phyloP scores from a whole-genome alignment of 176 grass and related monocot species.

The Cocos nucifera region DNA sequence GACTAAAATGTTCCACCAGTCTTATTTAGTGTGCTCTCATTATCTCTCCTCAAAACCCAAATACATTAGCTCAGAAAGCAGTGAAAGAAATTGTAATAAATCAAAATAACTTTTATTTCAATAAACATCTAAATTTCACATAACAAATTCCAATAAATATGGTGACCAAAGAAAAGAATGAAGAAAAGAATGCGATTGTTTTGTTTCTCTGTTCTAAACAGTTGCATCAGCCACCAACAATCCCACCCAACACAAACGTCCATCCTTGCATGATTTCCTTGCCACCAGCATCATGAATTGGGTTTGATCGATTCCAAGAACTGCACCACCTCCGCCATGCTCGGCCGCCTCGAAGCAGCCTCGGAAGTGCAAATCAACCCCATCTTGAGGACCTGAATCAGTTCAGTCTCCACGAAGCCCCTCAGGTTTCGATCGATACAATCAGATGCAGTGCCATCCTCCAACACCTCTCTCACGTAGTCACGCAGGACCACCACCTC shows the following conservation, averaged over 20 bases:
- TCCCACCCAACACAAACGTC: not conserved
- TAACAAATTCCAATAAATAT: conserved; percentile 27
- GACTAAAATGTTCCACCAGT: conserved; percentile 42
- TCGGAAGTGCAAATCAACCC: conserved; percentile 92
- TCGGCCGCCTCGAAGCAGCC: conserved; percentile 66
- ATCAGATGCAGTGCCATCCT: conserved; percentile 56
- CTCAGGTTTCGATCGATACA: conserved; percentile 76
- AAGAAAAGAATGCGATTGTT: conserved; percentile 44
- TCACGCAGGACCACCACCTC: conserved; percentile 47
- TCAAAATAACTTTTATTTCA: conserved; percentile 53
- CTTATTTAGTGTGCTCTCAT: conserved; percentile 22
- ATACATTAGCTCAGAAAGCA: too few relatives aligned
- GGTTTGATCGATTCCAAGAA: conserved; percentile 85
- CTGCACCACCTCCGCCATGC: conserved; percentile 96
- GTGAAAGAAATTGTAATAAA: not conserved
- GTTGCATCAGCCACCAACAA: conserved; percentile 4
- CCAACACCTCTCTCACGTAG: conserved; percentile 75
- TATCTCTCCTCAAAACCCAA: too few relatives aligned
- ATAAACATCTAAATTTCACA: conserved; percentile 53
- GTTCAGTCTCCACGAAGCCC: conserved; percentile 67
- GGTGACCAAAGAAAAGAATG: conserved; percentile 32
- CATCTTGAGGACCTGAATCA: conserved; percentile 95
- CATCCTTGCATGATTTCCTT: too few relatives aligned
- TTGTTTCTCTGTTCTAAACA: conserved; percentile 15
- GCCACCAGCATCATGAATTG: conserved; percentile 38